Base-by-base conservation (phyloP, 2,329 filamentous ascomycete genomes). In the Zymoseptoria crescenta region DNA sequence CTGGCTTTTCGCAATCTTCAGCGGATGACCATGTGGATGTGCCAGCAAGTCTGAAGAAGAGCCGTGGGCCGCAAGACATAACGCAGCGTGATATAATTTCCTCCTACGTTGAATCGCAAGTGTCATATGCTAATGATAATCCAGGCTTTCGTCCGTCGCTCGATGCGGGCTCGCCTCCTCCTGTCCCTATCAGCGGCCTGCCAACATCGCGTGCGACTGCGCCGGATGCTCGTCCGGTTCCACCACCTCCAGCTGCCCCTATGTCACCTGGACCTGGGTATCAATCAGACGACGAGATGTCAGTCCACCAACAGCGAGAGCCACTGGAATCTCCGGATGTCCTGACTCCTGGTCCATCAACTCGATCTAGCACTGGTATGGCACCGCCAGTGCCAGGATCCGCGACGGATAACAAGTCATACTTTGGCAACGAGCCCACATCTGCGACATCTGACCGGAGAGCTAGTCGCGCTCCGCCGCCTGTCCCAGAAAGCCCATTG, bases 251-350 rank as follows among this genome's bases (percentile, higher is more conserved):
- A 20, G 62, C 62, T 54, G 60, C 59, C 3, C 69, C 68, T 16
- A 79, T 81, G 53, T 89, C 89, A 49, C 86, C 85, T 52, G 90
- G 86, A 59, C 82, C 87, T 61, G 91, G 91, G 29, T 95, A 91
- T 1, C 89, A 88, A 71, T 94, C 92, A 50, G 92, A 95, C 67
- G 92, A 96, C 72, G 93, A 96, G 73, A 77, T 91, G 67, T 91
- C 88, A 8, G 74, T 69, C 70, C 80, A 67, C 48, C 64, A 60
- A 49, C 67, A 65, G 73, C 80, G 64, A 67, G 74, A 68, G 56
- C 80, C 77, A 19, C 64, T 76, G 51, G 74, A 74, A 29, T 66
- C 66, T 5, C 65, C 75, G 28, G 63, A 64, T 9, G 61, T 62
- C 30, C 67, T 69, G 51, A 64, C 65, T 27, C 65, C 70, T 29